Conservation (phyloP, 1,284 basidiomycete genomes). For the Pholiota adiposa region DNA sequence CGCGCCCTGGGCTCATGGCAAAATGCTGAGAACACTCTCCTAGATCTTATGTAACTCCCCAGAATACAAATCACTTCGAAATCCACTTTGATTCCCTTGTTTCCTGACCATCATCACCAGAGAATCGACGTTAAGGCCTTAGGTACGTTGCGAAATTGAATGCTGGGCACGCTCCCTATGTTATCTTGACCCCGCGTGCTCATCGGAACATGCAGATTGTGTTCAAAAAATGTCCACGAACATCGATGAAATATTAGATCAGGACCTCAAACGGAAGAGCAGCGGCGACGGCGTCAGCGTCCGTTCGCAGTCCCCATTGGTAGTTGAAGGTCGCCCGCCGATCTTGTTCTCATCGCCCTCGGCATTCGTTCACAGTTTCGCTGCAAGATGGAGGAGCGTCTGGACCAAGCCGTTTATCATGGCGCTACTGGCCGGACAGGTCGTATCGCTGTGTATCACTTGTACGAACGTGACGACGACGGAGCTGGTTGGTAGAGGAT, state of each 20-base stretch:
- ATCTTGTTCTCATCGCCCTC: conserved; percentile 63
- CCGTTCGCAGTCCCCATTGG: background rate
- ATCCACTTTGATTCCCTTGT: background rate
- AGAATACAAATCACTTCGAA: conserved; percentile 2
- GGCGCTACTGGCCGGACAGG: conserved; percentile 75
- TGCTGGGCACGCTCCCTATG: no score
- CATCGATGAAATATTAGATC: conserved; percentile 5
- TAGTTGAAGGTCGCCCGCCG: conserved; percentile 38
- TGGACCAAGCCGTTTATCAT: conserved; percentile 76
- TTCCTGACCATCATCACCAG: conserved; percentile 11
- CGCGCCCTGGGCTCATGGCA: background rate
- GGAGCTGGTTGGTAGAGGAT: conserved; percentile 70
- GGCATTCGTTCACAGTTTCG: conserved; percentile 56
- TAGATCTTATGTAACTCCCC: conserved; percentile 7
- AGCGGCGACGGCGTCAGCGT: background rate
- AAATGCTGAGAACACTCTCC: background rate
- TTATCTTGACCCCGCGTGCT: background rate
- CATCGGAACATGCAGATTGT: background rate
- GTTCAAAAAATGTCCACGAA: conserved; percentile 3
- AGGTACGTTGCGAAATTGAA: background rate
- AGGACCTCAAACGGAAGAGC: background rate
- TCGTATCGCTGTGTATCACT: conserved; percentile 84
- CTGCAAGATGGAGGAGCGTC: conserved; percentile 65
- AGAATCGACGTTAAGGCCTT: background rate
- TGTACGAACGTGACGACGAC: conserved; percentile 85